Conservation (phyloP, 495 filamentous ascomycete species). For the Hypoxylon subgilvum region DNA sequence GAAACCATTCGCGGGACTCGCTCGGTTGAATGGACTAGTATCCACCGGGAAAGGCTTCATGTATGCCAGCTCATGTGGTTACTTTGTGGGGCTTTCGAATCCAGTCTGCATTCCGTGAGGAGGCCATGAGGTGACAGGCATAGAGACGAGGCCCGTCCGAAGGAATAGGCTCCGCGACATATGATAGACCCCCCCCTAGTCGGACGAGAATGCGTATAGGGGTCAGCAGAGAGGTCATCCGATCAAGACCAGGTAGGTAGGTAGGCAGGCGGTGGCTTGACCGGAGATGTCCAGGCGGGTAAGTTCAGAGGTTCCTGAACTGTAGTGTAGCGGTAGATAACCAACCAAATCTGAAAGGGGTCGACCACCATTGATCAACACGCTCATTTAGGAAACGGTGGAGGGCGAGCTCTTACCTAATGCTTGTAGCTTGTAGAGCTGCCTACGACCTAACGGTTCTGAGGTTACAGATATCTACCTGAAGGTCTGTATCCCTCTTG, state of each 20-base stretch:
- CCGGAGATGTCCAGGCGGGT: slow-evolving; percentile 14
- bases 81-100: slow-evolving; percentile 38
- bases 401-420: slow-evolving; percentile 27
- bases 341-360: slow-evolving; percentile 16
- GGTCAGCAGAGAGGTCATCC: slow-evolving; percentile 35
- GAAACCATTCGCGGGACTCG: slow-evolving; percentile 37
- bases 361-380: slow-evolving; percentile 27
- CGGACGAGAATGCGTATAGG: slow-evolving; percentile 20
- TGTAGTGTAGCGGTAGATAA: slow-evolving; percentile 26
- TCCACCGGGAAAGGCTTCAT: slow-evolving; percentile 42
- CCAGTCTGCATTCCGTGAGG: slow-evolving; percentile 35
- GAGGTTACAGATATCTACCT: slow-evolving; percentile 27
- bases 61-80: slow-evolving; percentile 42
- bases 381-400: slow-evolving; percentile 27
- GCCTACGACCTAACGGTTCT: slow-evolving; percentile 17
- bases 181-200: slow-evolving; percentile 34
- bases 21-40: slow-evolving; percentile 40
- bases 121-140: slow-evolving; percentile 33
- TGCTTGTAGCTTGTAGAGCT: not conserved
- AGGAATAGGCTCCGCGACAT: slow-evolving; percentile 32
- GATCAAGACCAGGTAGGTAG: slow-evolving; percentile 20
- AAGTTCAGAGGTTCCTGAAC: slow-evolving; percentile 12
- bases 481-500: slow-evolving; percentile 18
- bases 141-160: slow-evolving; percentile 25
- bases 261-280: slow-evolving; percentile 19